Evolutionary conservation across 2,329 filamentous ascomycete species (phyloP), one percentile per base, ranked within the genome.

Genomic region (Rhinocladiella mackenziei): DNA sequence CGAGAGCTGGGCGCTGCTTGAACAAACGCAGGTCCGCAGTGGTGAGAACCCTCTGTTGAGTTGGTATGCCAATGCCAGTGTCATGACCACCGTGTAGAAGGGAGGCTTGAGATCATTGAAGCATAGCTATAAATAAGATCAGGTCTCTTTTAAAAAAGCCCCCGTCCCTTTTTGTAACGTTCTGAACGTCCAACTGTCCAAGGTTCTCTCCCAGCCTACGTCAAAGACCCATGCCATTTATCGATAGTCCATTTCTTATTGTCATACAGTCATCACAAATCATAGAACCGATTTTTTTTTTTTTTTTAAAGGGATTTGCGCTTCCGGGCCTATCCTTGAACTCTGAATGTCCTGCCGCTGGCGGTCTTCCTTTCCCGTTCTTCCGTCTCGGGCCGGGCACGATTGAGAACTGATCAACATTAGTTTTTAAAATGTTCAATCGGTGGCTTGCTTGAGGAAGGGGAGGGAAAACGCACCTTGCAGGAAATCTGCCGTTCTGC

Each of bases 291-390:
- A n/a, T n/a, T n/a, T n/a, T n/a, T n/a, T n/a, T n/a, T n/a, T n/a
- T n/a, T n/a, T n/a, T n/a, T n/a, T n/a, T n/a, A n/a, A n/a, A n/a
- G n/a, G n/a, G n/a, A n/a, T n/a, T n/a, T n/a, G n/a, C n/a, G n/a
- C n/a, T n/a, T 20, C 31, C 4, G 18, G 18, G 26, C 23, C 39
- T 43, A 57, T 5, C 49, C 55, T 45, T 81, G 78, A 15, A 81
- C 78, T 57, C 76, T 75, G 79, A 98, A 98, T 31, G 89, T 94
- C 60, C 92, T 81, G 54, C 92, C 92, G 65, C 88, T 97, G 34
- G 94, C 92, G 45, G 92, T 98, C 81, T 98, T 98, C 62, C 87
- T 83, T 71, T 98, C 94, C 72, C 91, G 91, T 69, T 97, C 92
- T 68, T 97, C 91, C 59, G 84, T 89, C 65, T 98, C 92, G 31